A percentile compares a stretch with the other conserved stretches of the same genome.
phyloP scores from a whole-genome alignment of 2,329 filamentous ascomycete genomes.

The Colletotrichum eleusines region DNA sequence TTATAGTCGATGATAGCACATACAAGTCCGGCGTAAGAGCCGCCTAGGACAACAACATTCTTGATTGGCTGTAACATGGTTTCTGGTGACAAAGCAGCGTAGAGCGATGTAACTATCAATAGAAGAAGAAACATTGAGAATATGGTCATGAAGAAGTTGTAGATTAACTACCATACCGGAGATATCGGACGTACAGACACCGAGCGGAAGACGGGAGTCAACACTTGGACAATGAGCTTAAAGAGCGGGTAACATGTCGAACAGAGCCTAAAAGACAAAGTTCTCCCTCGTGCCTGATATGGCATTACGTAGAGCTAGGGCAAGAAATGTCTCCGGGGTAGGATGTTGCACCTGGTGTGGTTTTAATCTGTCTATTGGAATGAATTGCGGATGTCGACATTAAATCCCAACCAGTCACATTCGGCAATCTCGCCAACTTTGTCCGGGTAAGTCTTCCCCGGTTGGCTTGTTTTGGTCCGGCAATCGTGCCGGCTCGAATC shows the following conservation, averaged over 20 bases:
- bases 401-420: not conserved
- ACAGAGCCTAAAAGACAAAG: no score
- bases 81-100: no score
- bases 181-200: not conserved
- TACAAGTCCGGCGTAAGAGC: conserved; percentile 57
- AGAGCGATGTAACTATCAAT: no score
- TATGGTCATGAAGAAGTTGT: not conserved
- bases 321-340: not conserved
- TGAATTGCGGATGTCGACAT: not conserved
- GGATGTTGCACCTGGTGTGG: not conserved
- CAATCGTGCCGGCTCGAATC: not conserved
- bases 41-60: conserved; percentile 58
- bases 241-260: not conserved
- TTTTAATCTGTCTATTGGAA: not conserved
- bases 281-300: not conserved
- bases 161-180: not conserved
- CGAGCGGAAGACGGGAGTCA: not conserved
- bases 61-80: conserved; percentile 42
- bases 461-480: not conserved
- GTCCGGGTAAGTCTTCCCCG: not conserved
- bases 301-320: not conserved
- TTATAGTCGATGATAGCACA: conserved; percentile 38
- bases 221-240: not conserved
- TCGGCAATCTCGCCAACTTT: not conserved
- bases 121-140: no score